Evolutionary conservation across 257 asterid genomes (phyloP).

Genomic region (Solanum dulcamara): DNA sequence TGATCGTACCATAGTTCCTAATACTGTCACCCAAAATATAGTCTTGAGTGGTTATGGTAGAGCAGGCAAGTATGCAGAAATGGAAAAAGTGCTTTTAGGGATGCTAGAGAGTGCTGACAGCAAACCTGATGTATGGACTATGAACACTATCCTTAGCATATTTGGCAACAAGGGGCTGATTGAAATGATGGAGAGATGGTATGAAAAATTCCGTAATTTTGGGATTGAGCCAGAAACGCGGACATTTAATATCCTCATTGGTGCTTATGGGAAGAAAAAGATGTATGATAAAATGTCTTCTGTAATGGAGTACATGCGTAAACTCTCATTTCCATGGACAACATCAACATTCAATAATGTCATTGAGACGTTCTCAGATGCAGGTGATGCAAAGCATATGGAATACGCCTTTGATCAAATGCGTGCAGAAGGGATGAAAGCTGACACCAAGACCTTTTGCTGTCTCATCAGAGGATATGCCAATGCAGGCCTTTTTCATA

Average conservation of each 20-base stretch:
- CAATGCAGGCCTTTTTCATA: conserved; percentile 67
- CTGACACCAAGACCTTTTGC: conserved; percentile 79
- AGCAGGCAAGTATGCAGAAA: conserved; percentile 70
- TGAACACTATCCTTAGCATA: conserved; percentile 71
- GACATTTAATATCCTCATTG: conserved; percentile 70
- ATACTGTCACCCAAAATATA: conserved; percentile 80
- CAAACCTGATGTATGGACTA: conserved; percentile 81
- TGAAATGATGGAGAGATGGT: conserved; percentile 90
- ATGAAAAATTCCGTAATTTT: conserved; percentile 64
- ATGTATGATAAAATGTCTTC: conserved; percentile 94
- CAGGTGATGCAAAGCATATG: conserved; percentile 75
- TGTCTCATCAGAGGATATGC: conserved; percentile 86
- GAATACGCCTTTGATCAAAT: conserved; percentile 75
- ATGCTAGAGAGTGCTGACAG: conserved; percentile 56
- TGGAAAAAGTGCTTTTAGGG: conserved; percentile 64
- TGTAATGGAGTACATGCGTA: conserved; percentile 95
- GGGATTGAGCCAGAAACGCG: conserved; percentile 87
- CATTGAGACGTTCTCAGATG: conserved; percentile 83
- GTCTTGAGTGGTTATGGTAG: conserved; percentile 82
- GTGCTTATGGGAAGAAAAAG: conserved; percentile 82
- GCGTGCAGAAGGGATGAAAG: conserved; percentile 72
- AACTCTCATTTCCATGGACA: conserved; percentile 85
- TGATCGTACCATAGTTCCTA: conserved; percentile 50
- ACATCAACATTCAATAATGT: conserved; percentile 89
- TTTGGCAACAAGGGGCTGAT: conserved; percentile 77